These are phyloP conservation scores for Barnettozyma vustinii DNA, from an alignment of 805 yeast genomes.

Conservation along the genomic window DNA sequence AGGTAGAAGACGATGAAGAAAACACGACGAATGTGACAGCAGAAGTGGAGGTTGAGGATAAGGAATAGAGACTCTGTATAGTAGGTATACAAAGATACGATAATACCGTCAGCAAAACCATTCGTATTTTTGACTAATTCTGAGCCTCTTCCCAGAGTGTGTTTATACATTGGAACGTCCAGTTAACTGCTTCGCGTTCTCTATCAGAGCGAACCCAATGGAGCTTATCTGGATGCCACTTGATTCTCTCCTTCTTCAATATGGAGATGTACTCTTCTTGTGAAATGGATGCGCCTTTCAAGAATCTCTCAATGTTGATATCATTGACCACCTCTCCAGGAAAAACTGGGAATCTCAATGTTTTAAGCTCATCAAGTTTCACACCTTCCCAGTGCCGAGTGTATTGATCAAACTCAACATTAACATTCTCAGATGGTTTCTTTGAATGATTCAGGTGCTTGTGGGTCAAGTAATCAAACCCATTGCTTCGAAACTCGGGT, in stretches of 20 bases:
- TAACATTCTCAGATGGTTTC: neutral
- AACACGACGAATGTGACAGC: conserved; percentile 2
- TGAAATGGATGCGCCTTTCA: conserved; percentile 1
- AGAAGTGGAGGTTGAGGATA: conserved; percentile 1
- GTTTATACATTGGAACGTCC: conserved; percentile 39
- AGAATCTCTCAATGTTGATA: conserved; percentile 14
- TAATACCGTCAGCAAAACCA: neutral
- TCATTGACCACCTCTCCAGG: conserved; percentile 25
- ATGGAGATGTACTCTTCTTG: conserved; percentile 11
- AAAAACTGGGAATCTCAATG: conserved; percentile 25
- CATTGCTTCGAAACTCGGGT: conserved; percentile 12
- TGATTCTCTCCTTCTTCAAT: conserved; percentile 44
- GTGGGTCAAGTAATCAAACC: conserved; percentile 1
- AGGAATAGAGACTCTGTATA: neutral
- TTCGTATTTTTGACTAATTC: neutral
- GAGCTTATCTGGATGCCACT: conserved; percentile 75
- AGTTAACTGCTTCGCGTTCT: conserved; percentile 27
- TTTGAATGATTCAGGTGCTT: neutral
- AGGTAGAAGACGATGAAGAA: conserved; percentile 13
- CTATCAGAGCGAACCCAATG: conserved; percentile 20
- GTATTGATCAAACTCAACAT: conserved; percentile 19
- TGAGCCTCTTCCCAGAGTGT: conserved; percentile 28
- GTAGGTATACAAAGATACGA: neutral
- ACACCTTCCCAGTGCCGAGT: conserved; percentile 25
- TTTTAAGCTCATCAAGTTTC: conserved; percentile 13